These are phyloP conservation scores for Artomyces pyxidatus DNA, from an alignment of 768 basidiomycete genomes.

Conservation along the genomic window DNA sequence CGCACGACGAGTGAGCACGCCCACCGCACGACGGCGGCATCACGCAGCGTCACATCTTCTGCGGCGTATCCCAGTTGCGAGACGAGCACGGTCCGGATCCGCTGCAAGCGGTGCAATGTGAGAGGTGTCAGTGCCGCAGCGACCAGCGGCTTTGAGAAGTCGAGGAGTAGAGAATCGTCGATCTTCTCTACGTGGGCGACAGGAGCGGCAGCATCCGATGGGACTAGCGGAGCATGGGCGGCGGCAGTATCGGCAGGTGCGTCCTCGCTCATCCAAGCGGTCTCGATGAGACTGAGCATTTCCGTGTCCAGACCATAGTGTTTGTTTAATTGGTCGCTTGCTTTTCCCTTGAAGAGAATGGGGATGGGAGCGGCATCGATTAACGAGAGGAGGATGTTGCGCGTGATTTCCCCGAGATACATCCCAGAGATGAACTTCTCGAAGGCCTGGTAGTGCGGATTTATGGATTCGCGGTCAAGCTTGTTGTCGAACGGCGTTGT, in stretches of 20 bases:
- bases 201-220: neutral
- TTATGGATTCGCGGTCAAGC: conserved; percentile 90
- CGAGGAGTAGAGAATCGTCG: conserved; percentile 2
- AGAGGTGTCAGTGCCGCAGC: conserved; percentile 9
- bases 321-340: conserved; percentile 63
- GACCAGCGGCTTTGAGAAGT: conserved; percentile 9
- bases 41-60: conserved; percentile 38
- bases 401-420: conserved; percentile 94
- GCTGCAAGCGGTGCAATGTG: conserved; percentile 34
- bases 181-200: neutral
- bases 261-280: conserved; percentile 52
- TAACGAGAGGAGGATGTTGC: conserved; percentile 76
- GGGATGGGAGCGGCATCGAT: conserved; percentile 67
- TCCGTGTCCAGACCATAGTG: conserved; percentile 96
- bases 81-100: conserved; percentile 52
- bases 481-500: conserved; percentile 87
- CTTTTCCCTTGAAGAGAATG: conserved; percentile 75
- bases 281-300: conserved; percentile 79
- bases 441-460: conserved; percentile 86
- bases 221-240: neutral
- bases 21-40: conserved; percentile 71
- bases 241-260: neutral
- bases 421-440: conserved; percentile 99
- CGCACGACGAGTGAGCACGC: conserved; percentile 68
- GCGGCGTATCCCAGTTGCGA: conserved; percentile 51